A percentile compares a stretch with the other conserved stretches of the same genome.
phyloP scores from a whole-genome alignment of 768 basidiomycete genomes.

The Rhodocollybia butyracea region DNA sequence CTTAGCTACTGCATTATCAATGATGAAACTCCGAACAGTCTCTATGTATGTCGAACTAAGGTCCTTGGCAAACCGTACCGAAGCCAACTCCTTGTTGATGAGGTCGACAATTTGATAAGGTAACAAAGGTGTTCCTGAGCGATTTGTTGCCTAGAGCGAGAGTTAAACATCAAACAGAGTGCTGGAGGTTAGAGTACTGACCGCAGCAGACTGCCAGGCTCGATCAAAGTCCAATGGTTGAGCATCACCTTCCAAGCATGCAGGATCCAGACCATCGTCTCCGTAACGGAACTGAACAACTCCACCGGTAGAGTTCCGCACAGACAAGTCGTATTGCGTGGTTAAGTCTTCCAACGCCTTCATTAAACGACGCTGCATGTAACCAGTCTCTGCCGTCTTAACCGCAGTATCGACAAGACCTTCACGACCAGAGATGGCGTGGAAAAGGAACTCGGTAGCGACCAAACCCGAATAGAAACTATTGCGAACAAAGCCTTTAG shows the following conservation, averaged over 20 bases:
- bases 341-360: slow-evolving; percentile 97
- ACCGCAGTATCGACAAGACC: slow-evolving; percentile 99
- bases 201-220: slow-evolving; percentile 82
- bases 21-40: slow-evolving; percentile 69
- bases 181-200: slow-evolving; percentile 27
- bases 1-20: slow-evolving; percentile 57
- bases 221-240: slow-evolving; percentile 89
- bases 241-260: slow-evolving; percentile 92
- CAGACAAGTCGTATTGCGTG: slow-evolving; percentile 93
- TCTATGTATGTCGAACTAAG: slow-evolving; percentile 71
- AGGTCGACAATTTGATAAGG: slow-evolving; percentile 85
- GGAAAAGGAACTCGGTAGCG: slow-evolving; percentile 97
- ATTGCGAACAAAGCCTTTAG: slow-evolving; percentile 97
- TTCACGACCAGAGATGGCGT: slow-evolving; percentile 98
- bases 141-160: slow-evolving; percentile 38
- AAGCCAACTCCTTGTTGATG: slow-evolving; percentile 58
- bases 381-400: slow-evolving; percentile 99
- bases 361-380: slow-evolving; percentile 99
- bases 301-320: slow-evolving; percentile 91
- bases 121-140: slow-evolving; percentile 61
- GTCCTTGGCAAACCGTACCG: slow-evolving; percentile 59
- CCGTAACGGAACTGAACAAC: slow-evolving; percentile 97
- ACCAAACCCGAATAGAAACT: slow-evolving; percentile 91
- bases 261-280: slow-evolving; percentile 96
- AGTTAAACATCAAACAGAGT: not conserved